These are phyloP conservation scores for Colletotrichum ledebouriae DNA, from an alignment of 2,329 filamentous ascomycete genomes.

Conservation along the genomic window DNA sequence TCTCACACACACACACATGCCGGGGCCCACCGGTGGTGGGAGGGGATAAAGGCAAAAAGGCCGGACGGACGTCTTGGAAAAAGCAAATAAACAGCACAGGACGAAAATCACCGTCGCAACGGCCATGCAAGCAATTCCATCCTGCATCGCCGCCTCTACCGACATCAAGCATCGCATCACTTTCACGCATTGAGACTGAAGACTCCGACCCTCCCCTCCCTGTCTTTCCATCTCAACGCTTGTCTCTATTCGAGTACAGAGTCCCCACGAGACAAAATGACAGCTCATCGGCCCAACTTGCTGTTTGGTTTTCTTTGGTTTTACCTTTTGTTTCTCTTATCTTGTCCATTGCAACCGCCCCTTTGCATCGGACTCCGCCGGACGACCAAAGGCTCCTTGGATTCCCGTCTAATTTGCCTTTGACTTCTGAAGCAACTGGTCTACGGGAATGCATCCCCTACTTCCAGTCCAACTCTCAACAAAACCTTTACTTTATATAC, in stretches of 20 bases:
- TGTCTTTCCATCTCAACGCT: slow-evolving; percentile 18
- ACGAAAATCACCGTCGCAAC: slow-evolving; percentile 21
- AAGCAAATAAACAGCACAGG: slow-evolving; percentile 27
- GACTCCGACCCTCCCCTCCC: not conserved
- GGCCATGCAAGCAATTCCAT: slow-evolving; percentile 33
- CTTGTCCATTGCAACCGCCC: not conserved
- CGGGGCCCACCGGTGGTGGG: slow-evolving; percentile 1
- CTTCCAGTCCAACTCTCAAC: not conserved
- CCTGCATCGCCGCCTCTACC: not conserved
- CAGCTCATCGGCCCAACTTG: not conserved
- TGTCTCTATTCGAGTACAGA: not conserved
- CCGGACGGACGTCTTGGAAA: slow-evolving; percentile 8
- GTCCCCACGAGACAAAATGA: not conserved
- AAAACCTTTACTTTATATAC: slow-evolving; percentile 11
- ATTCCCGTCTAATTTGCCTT: slow-evolving; percentile 10
- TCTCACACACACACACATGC: not conserved
- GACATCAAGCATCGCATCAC: slow-evolving; percentile 15
- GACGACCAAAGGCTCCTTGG: not conserved
- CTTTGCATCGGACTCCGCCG: slow-evolving; percentile 7
- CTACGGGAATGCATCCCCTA: not conserved
- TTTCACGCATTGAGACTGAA: slow-evolving; percentile 2
- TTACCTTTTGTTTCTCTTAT: slow-evolving; percentile 23
- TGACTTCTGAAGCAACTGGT: slow-evolving; percentile 18
- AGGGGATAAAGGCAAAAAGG: slow-evolving; percentile 2
- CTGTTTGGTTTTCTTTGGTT: slow-evolving; percentile 10